Evolutionary conservation across 768 basidiomycete species (phyloP).

Genomic region (Russula sp.): DNA sequence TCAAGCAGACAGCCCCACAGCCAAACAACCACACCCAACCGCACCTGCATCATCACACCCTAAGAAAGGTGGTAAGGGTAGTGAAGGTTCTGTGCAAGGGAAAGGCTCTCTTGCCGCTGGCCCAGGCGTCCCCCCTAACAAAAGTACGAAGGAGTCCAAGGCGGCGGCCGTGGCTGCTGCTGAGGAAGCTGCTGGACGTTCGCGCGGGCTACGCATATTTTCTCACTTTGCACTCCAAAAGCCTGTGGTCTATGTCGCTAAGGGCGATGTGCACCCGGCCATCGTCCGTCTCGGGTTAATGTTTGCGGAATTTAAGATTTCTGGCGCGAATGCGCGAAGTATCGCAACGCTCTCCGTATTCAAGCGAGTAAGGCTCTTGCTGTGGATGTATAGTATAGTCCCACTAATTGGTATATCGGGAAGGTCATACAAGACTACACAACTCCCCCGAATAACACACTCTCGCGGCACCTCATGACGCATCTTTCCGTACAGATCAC

Average conservation of each 20-base stretch:
- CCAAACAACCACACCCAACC: constrained; percentile 16
- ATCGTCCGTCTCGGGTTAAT: constrained; percentile 84
- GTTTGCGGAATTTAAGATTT: constrained; percentile 89
- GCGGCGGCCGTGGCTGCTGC: constrained; percentile 29
- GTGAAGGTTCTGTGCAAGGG: constrained; percentile 31
- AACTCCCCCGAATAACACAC: constrained; percentile 81
- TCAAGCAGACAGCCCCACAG: constrained; percentile 3
- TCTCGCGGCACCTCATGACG: constrained; percentile 88
- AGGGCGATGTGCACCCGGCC: constrained; percentile 88
- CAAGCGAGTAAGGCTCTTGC: constrained; percentile 64
- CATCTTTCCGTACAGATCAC: constrained; percentile 92
- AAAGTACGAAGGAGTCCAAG: constrained; percentile 29
- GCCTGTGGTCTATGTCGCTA: constrained; percentile 45
- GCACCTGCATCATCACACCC: constrained; percentile 4
- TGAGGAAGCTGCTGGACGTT: constrained; percentile 41
- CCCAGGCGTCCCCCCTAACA: constrained; percentile 22
- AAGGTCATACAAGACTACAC: constrained; percentile 90
- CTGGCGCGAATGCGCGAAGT: constrained; percentile 93
- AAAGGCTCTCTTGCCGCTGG: constrained; percentile 22
- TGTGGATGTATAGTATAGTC: constrained; percentile 22
- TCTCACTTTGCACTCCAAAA: constrained; percentile 83
- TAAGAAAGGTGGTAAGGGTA: constrained; percentile 18
- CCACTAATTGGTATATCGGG: constrained; percentile 22
- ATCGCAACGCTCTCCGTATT: constrained; percentile 90
- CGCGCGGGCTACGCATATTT: constrained; percentile 76